Conservation (phyloP, 192 early-diverging fungal genomes). For the Spinellus fusiger region DNA sequence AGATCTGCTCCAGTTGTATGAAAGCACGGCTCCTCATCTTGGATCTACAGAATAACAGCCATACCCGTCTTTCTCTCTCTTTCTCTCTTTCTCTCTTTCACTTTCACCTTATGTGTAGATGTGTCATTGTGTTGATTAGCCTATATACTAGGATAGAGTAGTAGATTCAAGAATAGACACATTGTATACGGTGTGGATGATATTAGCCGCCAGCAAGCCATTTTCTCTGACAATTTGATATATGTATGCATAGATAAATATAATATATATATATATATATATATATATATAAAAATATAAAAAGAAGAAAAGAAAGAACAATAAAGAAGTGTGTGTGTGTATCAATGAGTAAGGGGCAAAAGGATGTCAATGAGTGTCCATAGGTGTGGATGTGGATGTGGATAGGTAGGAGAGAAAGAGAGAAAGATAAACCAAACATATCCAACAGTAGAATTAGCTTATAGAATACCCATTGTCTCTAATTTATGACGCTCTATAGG, state of each 20-base stretch:
- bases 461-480: conserved; percentile 15
- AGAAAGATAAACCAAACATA: neutral
- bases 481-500: conserved; percentile 13
- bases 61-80: neutral
- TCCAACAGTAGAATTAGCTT: neutral
- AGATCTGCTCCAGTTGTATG: conserved; percentile 16
- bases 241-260: too few species aligned
- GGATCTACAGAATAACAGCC: neutral
- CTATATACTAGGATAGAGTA: too few species aligned
- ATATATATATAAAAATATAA: neutral
- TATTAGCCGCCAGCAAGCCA: neutral
- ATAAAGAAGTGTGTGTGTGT: too few species aligned
- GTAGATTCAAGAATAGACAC: too few species aligned
- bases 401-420: too few species aligned
- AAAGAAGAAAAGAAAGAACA: neutral
- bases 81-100: neutral
- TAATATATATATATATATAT: too few species aligned
- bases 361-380: too few species aligned
- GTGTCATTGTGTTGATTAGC: too few species aligned
- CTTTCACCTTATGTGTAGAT: neutral
- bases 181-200: too few species aligned
- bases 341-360: too few species aligned
- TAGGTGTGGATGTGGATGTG: too few species aligned
- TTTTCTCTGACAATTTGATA: too few species aligned
- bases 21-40: neutral